Percentiles rank a stretch among this genome's conserved stretches.
These are phyloP conservation scores for Poa pratensis DNA, from an alignment of 176 grass and related monocot genomes.

Conservation along the genomic window DNA sequence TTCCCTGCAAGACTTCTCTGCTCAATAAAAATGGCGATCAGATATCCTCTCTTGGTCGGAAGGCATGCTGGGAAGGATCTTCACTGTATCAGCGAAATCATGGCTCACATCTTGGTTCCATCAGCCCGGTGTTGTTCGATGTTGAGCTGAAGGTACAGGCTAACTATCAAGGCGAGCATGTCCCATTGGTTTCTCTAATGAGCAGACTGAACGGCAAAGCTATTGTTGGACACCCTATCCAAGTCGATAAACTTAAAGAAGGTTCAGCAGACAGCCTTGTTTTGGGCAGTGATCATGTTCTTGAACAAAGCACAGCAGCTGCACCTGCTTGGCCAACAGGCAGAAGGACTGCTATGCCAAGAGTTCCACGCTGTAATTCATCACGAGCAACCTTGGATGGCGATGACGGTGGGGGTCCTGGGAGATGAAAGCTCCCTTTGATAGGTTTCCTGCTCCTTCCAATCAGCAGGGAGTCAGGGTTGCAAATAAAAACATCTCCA, in stretches of 20 bases:
- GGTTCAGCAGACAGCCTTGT: slow-evolving; percentile 58
- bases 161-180: slow-evolving; percentile 81
- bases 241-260: slow-evolving; percentile 68
- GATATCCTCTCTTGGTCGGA: slow-evolving; percentile 24
- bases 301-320: slow-evolving; percentile 49
- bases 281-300: slow-evolving; percentile 41
- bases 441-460: slow-evolving; percentile 33
- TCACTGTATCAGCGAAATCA: slow-evolving; percentile 44
- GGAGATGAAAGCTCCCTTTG: slow-evolving; percentile 35
- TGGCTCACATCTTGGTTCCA: slow-evolving; percentile 39
- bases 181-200: slow-evolving; percentile 81
- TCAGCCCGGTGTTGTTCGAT: slow-evolving; percentile 53
- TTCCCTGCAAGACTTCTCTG: slow-evolving; percentile 45
- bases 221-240: slow-evolving; percentile 79
- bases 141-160: slow-evolving; percentile 74
- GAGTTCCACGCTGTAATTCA: slow-evolving; percentile 62
- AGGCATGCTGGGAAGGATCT: slow-evolving; percentile 40
- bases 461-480: slow-evolving; percentile 28
- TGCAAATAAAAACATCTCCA: slow-evolving; percentile 35
- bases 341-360: slow-evolving; percentile 80
- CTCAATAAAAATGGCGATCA: slow-evolving; percentile 38
- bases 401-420: slow-evolving; percentile 33
- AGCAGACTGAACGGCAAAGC: slow-evolving; percentile 87
- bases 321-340: slow-evolving; percentile 72
- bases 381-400: slow-evolving; percentile 44